phyloP scores from a whole-genome alignment of 768 basidiomycete genomes.

The Boletus coccyginus region DNA sequence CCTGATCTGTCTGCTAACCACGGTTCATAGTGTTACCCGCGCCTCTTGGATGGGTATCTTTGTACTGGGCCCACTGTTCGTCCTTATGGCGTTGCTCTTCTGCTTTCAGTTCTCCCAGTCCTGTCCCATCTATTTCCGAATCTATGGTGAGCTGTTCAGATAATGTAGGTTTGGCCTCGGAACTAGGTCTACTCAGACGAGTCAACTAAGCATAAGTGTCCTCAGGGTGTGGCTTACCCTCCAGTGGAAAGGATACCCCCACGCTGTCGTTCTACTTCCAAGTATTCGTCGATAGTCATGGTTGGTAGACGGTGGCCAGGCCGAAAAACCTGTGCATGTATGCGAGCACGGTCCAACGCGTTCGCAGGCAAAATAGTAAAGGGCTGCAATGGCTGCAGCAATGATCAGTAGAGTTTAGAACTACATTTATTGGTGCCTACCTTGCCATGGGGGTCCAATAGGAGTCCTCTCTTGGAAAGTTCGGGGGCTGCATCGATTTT shows the following conservation, averaged over 20 bases:
- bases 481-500: slow-evolving; percentile 59
- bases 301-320: slow-evolving; percentile 84
- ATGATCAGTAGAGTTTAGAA: slow-evolving; percentile 5
- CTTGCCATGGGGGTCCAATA: slow-evolving; percentile 76
- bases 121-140: slow-evolving; percentile 82
- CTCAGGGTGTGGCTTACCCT: slow-evolving; percentile 54
- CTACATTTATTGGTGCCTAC: slow-evolving; percentile 38
- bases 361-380: slow-evolving; percentile 89
- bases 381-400: slow-evolving; percentile 72
- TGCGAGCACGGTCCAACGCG: slow-evolving; percentile 60
- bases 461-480: slow-evolving; percentile 50
- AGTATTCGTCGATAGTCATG: slow-evolving; percentile 94
- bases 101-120: slow-evolving; percentile 58
- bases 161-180: slow-evolving; percentile 63
- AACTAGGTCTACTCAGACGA: slow-evolving; percentile 50
- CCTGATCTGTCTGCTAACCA: slow-evolving; percentile 39
- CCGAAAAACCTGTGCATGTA: slow-evolving; percentile 82
- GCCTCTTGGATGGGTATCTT: slow-evolving; percentile 81
- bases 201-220: slow-evolving; percentile 3
- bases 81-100: slow-evolving; percentile 83
- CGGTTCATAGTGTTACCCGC: slow-evolving; percentile 98
- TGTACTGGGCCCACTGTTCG: slow-evolving; percentile 89
- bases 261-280: slow-evolving; percentile 76
- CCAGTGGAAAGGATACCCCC: slow-evolving; percentile 88
- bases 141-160: slow-evolving; percentile 77